Percentiles rank a stretch among this genome's conserved stretches.
phyloP scores from a whole-genome alignment of 345 rosid species.

The Ailanthus altissimus region DNA sequence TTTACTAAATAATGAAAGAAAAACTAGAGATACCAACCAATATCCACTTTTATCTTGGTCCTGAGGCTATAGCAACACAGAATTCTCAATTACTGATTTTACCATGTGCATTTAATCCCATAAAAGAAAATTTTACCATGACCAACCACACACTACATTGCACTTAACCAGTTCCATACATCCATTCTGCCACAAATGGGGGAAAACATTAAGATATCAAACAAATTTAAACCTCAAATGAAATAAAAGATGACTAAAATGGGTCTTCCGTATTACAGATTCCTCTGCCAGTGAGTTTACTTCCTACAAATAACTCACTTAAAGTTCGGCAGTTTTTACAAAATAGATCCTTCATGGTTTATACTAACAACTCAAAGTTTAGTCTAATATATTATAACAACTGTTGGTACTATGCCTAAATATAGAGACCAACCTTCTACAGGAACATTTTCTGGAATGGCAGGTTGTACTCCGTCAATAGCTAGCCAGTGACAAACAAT shows the following conservation, averaged over 20 bases:
- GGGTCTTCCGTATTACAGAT: neutral
- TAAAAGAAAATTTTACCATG: neutral
- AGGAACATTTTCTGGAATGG: conserved; percentile 95
- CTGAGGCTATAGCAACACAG: neutral
- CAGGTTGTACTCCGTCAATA: conserved; percentile 95
- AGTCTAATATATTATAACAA: neutral
- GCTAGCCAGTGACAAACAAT: conserved; percentile 96
- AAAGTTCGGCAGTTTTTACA: neutral
- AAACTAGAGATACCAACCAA: conserved; percentile 5
- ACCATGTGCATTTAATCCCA: neutral
- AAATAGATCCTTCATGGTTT: neutral
- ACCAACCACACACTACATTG: neutral
- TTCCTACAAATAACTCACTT: neutral
- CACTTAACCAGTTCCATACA: neutral
- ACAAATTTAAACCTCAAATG: neutral
- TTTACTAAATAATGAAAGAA: neutral
- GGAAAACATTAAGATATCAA: neutral
- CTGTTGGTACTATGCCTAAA: conserved; percentile 19
- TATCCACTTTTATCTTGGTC: conserved; percentile 10
- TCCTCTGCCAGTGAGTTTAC: conserved; percentile 7
- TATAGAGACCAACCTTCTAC: conserved; percentile 61
- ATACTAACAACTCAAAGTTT: neutral
- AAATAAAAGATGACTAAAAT: neutral
- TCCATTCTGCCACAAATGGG: neutral
- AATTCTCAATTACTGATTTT: neutral